phyloP scores from a whole-genome alignment of 208 protist species.

The Lotmaria passim region DNA sequence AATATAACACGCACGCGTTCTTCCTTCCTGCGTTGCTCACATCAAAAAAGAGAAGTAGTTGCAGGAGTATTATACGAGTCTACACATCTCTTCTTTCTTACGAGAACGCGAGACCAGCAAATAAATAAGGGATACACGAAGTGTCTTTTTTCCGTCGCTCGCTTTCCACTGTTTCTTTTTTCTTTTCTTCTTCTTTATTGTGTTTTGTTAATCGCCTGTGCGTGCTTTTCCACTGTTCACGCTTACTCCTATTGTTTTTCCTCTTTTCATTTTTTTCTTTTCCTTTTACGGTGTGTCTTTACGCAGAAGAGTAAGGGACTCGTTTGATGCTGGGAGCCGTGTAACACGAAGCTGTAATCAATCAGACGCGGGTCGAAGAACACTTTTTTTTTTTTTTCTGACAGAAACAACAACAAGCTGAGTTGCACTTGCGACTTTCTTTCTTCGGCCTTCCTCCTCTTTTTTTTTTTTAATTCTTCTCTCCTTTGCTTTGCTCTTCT shows the following conservation, averaged over 20 bases:
- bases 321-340: not conserved
- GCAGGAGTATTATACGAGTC: not conserved
- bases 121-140: not conserved
- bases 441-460: not conserved
- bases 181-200: not conserved
- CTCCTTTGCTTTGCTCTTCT: not conserved
- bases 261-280: slow-evolving; percentile 11
- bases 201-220: not conserved
- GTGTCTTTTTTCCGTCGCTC: not conserved
- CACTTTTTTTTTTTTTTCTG: not conserved
- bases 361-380: not conserved
- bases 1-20: not conserved
- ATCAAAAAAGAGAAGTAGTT: not conserved
- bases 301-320: not conserved
- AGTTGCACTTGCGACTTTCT: not conserved
- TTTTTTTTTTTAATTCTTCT: slow-evolving; percentile 3
- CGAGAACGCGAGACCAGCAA: not conserved
- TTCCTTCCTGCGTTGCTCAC: not conserved
- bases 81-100: slow-evolving; percentile 3
- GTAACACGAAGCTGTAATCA: not conserved
- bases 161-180: slow-evolving; percentile 10
- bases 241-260: not conserved
- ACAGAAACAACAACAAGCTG: not conserved
- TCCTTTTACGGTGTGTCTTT: slow-evolving; percentile 6
- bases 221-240: not conserved